These are phyloP conservation scores for Nemophila menziesii DNA, from an alignment of 257 asterid genomes.

Conservation along the genomic window DNA sequence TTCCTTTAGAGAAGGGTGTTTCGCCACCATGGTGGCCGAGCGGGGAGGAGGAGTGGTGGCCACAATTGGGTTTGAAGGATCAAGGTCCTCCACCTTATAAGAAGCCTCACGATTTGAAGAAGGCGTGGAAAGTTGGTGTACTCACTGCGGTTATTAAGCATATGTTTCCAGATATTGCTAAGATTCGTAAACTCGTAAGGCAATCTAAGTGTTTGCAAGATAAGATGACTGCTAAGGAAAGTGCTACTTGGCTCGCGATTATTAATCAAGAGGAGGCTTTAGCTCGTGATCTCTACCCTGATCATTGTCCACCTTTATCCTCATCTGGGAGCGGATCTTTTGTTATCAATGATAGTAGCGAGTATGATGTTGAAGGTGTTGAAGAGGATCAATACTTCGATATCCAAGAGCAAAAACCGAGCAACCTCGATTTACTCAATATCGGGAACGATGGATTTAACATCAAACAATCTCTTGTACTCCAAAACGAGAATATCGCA, in stretches of 20 bases:
- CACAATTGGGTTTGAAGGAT: conserved; percentile 23
- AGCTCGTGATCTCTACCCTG: conserved; percentile 70
- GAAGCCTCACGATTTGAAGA: conserved; percentile 53
- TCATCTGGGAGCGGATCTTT: conserved; percentile 41
- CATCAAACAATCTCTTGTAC: conserved; percentile 20
- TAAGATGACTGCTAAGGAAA: conserved; percentile 87
- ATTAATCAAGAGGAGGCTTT: conserved; percentile 62
- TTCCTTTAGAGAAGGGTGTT: conserved; percentile 38
- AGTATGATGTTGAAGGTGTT: conserved; percentile 67
- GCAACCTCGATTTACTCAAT: conserved; percentile 30
- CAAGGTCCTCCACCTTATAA: conserved; percentile 29
- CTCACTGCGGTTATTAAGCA: conserved; percentile 81
- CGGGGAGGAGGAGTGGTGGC: conserved; percentile 49
- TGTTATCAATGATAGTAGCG: conserved; percentile 40
- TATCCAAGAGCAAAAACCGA: conserved; percentile 60
- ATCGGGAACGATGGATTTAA: conserved; percentile 29
- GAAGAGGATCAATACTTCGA: conserved; percentile 42
- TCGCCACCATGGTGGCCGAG: conserved; percentile 57
- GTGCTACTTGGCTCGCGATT: conserved; percentile 81
- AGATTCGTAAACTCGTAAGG: conserved; percentile 73
- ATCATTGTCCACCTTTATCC: conserved; percentile 42
- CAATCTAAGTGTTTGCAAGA: conserved; percentile 86
- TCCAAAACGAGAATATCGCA: conserved; percentile 30
- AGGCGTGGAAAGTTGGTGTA: conserved; percentile 61
- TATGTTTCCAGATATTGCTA: conserved; percentile 70